Percentiles rank a stretch among this genome's conserved stretches.
Evolutionary conservation across 1,284 basidiomycete species (phyloP).

Genomic region (Spongiforma sp.): DNA sequence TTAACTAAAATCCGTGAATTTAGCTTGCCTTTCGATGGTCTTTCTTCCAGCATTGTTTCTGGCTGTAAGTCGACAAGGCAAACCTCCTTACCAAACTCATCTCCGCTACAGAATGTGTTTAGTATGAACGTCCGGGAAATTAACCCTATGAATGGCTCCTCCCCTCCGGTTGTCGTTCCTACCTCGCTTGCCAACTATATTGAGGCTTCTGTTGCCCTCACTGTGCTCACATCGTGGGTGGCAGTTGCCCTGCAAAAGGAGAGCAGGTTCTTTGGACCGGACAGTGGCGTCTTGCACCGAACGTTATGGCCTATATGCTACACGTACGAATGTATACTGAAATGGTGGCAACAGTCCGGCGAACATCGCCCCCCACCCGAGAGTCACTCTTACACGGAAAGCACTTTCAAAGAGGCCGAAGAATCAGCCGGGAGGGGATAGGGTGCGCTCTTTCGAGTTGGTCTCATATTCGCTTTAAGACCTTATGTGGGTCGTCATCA

Average conservation of each 20-base stretch:
- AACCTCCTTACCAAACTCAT: conserved; percentile 9
- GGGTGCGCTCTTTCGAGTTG: too few relatives aligned
- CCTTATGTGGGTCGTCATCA: too few relatives aligned
- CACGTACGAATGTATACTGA: neutral
- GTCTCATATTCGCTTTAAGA: too few relatives aligned
- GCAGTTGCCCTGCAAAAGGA: conserved; percentile 18
- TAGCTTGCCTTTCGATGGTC: conserved; percentile 33
- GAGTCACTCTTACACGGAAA: neutral
- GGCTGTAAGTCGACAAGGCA: conserved; percentile 41
- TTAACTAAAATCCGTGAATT: neutral
- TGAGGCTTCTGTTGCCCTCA: conserved; percentile 12
- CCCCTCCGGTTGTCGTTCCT: neutral
- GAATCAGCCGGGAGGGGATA: too few relatives aligned
- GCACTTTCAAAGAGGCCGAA: neutral
- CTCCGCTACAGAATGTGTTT: conserved; percentile 33
- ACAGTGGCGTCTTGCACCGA: conserved; percentile 9
- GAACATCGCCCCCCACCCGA: neutral
- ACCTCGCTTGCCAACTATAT: conserved; percentile 20
- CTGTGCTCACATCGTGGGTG: conserved; percentile 23
- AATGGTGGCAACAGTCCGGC: neutral
- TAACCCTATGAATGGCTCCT: neutral
- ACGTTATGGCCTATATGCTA: conserved; percentile 27
- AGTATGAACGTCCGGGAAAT: conserved; percentile 31
- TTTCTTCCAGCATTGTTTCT: conserved; percentile 34
- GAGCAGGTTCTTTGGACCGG: conserved; percentile 7